A percentile compares a stretch with the other conserved stretches of the same genome.
Conservation (phyloP, 805 yeast genomes). For the Suhomyces sp. region DNA sequence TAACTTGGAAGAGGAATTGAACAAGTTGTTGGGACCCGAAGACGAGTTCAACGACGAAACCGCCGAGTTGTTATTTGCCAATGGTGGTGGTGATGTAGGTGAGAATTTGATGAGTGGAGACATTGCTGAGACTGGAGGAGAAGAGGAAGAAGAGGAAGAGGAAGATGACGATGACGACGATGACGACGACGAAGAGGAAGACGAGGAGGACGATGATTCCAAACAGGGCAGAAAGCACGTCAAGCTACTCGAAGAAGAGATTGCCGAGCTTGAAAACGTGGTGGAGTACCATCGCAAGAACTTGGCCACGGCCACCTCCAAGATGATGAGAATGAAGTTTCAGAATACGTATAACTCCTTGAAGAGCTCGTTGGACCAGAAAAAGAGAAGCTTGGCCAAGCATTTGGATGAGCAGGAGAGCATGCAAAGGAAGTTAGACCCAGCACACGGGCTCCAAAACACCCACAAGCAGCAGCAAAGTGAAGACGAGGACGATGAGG, state of each 20-base stretch:
- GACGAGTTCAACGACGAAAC: constrained; percentile 37
- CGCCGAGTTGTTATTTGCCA: constrained; percentile 3
- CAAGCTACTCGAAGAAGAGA: constrained; percentile 80
- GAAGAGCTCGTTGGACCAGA: constrained; percentile 77
- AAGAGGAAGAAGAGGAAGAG: constrained; percentile 52
- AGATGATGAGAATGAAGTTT: constrained; percentile 83
- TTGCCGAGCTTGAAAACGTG: constrained; percentile 73
- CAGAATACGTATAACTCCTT: constrained; percentile 75
- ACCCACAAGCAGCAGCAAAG: constrained; percentile 1
- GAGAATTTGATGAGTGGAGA: constrained; percentile 29
- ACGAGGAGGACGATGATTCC: constrained; percentile 50
- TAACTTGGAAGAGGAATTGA: constrained; percentile 55
- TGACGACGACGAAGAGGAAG: constrained; percentile 49
- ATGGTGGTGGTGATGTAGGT: constrained; percentile 13
- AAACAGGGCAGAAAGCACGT: constrained; percentile 52
- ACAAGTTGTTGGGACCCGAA: constrained; percentile 45
- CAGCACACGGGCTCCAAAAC: constrained; percentile 12
- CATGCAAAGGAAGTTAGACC: constrained; percentile 21
- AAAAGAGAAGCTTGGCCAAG: constrained; percentile 58
- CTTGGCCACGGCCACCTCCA: constrained; percentile 70
- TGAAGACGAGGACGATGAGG: constrained; percentile 12
- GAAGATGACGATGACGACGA: constrained; percentile 57
- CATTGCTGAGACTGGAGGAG: constrained; percentile 47
- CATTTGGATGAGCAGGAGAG: constrained; percentile 26
- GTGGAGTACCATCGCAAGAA: constrained; percentile 73